Percentiles rank a stretch among this genome's conserved stretches.
These are phyloP conservation scores for Alternaria sp. DNA, from an alignment of 2,329 filamentous ascomycete species.

Conservation along the genomic window DNA sequence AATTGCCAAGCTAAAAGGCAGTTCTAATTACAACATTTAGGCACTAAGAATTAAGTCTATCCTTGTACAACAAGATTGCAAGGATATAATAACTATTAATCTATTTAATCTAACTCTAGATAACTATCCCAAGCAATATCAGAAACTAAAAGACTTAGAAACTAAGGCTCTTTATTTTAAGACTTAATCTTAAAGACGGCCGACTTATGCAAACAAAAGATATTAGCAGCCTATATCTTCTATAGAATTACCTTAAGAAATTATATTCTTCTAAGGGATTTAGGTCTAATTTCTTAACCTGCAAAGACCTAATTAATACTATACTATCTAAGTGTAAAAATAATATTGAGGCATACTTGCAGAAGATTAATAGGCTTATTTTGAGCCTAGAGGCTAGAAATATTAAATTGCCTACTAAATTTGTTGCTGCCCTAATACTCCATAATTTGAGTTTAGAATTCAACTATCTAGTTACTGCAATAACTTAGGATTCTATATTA, in stretches of 20 bases:
- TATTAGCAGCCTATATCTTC: background rate
- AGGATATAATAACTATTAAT: background rate
- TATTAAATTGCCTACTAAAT: background rate
- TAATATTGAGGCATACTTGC: too few species aligned
- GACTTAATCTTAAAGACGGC: background rate
- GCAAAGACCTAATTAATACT: background rate
- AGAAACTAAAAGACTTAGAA: background rate
- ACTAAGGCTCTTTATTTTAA: background rate
- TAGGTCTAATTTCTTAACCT: background rate
- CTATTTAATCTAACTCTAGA: background rate
- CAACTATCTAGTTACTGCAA: background rate
- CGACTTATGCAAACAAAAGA: background rate
- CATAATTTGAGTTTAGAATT: background rate
- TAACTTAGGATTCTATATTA: background rate
- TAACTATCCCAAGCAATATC: background rate
- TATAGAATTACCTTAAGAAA: background rate
- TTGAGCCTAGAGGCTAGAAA: background rate
- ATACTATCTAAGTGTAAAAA: background rate
- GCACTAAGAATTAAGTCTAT: background rate
- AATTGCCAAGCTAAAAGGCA: background rate
- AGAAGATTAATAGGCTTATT: background rate
- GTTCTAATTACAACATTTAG: background rate
- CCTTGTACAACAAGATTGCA: background rate
- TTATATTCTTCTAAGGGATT: background rate
- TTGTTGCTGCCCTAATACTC: background rate